Evolutionary conservation across 1,139 yeast genomes (phyloP).

Genomic region (Yamadazyma pseudoaaseri): DNA sequence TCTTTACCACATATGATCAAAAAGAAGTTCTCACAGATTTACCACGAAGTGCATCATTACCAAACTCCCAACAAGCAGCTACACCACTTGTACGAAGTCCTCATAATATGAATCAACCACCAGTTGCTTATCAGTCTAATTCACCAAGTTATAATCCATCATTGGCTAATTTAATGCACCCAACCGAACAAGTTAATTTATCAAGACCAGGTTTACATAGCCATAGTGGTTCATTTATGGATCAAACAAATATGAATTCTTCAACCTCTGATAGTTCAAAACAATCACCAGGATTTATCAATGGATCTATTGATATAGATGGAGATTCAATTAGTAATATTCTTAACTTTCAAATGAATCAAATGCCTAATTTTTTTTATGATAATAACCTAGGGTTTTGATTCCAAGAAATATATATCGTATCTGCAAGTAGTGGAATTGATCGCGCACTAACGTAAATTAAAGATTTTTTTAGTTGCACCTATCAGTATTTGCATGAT

Average conservation of each 20-base stretch:
- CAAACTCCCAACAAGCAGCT: background rate
- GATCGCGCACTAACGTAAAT: too few species aligned
- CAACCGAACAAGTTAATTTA: constrained; percentile 1
- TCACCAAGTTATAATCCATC: constrained; percentile 26
- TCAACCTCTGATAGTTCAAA: constrained; percentile 3
- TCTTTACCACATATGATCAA: constrained; percentile 7
- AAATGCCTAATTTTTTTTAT: constrained; percentile 40
- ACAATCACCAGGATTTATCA: constrained; percentile 9
- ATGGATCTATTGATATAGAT: constrained; percentile 5
- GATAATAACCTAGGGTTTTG: constrained; percentile 35
- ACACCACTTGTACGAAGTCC: background rate
- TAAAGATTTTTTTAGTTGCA: too few species aligned
- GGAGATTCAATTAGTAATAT: constrained; percentile 13
- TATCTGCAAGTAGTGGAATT: too few species aligned
- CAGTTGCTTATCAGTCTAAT: constrained; percentile 4
- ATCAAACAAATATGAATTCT: background rate
- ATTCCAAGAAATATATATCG: too few species aligned
- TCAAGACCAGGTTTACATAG: background rate
- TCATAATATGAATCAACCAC: background rate
- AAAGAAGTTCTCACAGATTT: constrained; percentile 6
- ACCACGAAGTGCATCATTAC: background rate
- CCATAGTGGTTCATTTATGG: background rate
- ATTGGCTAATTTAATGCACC: constrained; percentile 22
- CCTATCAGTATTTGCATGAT: too few species aligned
- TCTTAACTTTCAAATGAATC: constrained; percentile 14